Base-by-base conservation (phyloP, 352 stramenopile genomes). In the Phytophthora boehmeriae region DNA sequence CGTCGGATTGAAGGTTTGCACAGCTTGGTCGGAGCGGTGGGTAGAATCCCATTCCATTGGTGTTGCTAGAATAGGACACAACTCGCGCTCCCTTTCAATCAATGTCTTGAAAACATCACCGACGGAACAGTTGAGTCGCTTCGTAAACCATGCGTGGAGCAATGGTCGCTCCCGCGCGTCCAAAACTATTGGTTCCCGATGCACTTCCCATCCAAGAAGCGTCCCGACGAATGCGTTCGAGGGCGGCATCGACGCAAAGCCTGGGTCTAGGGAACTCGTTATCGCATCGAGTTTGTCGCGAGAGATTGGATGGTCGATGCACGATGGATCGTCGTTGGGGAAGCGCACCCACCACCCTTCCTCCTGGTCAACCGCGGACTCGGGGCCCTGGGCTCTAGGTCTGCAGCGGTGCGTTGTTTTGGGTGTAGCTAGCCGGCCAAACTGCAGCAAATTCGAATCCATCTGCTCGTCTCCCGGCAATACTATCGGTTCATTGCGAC, bases 41-140 rank as follows among this genome's bases (percentile, higher is more conserved):
- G 50, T 64, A 20, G 49, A 59, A 19, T 28, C 47, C 49, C 57
- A 75, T 4, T 54, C 49, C n/a, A 42, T 39, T 1, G 66, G 55
- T 5, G 38, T 52, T 8, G 54, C 23, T 4, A 75, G 39, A 2
- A 62, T 44, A 8, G 44, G 43, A 36, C 67, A 70, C 28, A 62
- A 54, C 8, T 71, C 67, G 5, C 19, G 3, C 10, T 58, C 14
- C 8, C 11, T 35, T 44, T 41, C 8, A 54, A 41, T 30, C 47
- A 42, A 16, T 47, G 39, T n/a, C 59, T 35, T 51, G 47, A 25
- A 11, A 30, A 27, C 13, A 32, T 27, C 22, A 30, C 59, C n/a
- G 17, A 58, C 4, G 2, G 49, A 47, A 4, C 34, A 46, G 1
- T 8, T 8, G 8, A 46, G 34, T 11, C 49, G 13, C 25, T 59